A percentile compares a stretch with the other conserved stretches of the same genome.
phyloP scores from a whole-genome alignment of 352 stramenopile species.

The Phytophthora boehmeriae region DNA sequence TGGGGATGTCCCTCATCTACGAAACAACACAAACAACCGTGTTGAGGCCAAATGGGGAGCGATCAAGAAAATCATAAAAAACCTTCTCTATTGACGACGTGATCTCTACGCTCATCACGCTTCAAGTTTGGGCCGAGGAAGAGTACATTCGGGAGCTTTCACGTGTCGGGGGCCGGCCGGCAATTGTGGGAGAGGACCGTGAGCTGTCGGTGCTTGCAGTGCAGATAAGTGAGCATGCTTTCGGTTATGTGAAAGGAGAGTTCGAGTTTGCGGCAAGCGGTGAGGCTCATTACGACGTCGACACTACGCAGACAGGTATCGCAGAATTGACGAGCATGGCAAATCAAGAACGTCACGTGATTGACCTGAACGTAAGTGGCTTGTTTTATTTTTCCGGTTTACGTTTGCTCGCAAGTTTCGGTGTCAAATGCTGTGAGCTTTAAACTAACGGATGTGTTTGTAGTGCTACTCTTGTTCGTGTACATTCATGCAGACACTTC shows the following conservation, averaged over 20 bases:
- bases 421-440: neutral
- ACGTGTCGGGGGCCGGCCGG: neutral
- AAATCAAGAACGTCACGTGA: neutral
- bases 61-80: slow-evolving; percentile 3
- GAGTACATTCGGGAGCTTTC: neutral
- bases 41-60: neutral
- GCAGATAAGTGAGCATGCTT: neutral
- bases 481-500: neutral
- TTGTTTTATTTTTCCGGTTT: too few relatives aligned
- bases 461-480: neutral
- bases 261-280: neutral
- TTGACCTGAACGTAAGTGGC: neutral
- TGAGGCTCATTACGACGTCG: neutral
- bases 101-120: neutral
- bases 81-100: neutral
- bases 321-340: neutral
- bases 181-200: neutral
- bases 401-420: neutral
- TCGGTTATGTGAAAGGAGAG: neutral
- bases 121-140: neutral
- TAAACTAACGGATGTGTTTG: neutral
- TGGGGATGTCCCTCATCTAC: neutral
- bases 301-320: neutral
- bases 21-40: neutral
- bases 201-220: neutral